phyloP scores from a whole-genome alignment of 2,329 filamentous ascomycete species.

The Tothia fuscella region DNA sequence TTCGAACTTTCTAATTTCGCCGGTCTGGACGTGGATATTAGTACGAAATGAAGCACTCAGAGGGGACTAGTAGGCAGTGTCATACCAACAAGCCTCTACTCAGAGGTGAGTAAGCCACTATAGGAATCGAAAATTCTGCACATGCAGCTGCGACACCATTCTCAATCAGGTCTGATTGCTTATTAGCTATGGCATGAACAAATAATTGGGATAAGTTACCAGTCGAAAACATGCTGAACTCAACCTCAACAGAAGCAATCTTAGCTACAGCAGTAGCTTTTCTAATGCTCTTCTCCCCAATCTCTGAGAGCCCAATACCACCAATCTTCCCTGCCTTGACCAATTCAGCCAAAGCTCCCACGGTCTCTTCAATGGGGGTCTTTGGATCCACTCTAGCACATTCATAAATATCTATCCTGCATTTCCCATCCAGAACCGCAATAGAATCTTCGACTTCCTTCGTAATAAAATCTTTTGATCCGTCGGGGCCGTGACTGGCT shows the following conservation, averaged over 20 bases:
- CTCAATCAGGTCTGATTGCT: slow-evolving; percentile 40
- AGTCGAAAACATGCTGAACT: slow-evolving; percentile 43
- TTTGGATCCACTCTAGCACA: slow-evolving; percentile 31
- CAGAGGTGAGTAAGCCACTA: slow-evolving; percentile 63
- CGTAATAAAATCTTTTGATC: slow-evolving; percentile 28
- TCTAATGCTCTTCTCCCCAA: slow-evolving; percentile 37
- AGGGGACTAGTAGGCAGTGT: too few species aligned
- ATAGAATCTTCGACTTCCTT: slow-evolving; percentile 35
- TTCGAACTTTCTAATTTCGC: slow-evolving; percentile 25
- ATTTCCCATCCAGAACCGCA: slow-evolving; percentile 32
- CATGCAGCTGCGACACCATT: slow-evolving; percentile 48
- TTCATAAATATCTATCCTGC: slow-evolving; percentile 38
- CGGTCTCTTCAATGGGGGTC: slow-evolving; percentile 36
- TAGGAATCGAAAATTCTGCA: slow-evolving; percentile 52
- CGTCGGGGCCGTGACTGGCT: slow-evolving; percentile 25
- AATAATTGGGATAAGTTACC: slow-evolving; percentile 30
- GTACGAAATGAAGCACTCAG: too few species aligned
- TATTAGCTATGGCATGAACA: slow-evolving; percentile 32
- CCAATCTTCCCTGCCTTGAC: slow-evolving; percentile 45
- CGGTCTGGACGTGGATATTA: slow-evolving; percentile 34
- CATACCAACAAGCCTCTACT: slow-evolving; percentile 51
- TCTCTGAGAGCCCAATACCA: slow-evolving; percentile 44
- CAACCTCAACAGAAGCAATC: slow-evolving; percentile 41
- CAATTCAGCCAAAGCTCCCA: slow-evolving; percentile 37
- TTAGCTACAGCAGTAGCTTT: slow-evolving; percentile 39